Base-by-base conservation (phyloP, 2,329 filamentous ascomycete genomes). In the Lasiodiplodia citricola region DNA sequence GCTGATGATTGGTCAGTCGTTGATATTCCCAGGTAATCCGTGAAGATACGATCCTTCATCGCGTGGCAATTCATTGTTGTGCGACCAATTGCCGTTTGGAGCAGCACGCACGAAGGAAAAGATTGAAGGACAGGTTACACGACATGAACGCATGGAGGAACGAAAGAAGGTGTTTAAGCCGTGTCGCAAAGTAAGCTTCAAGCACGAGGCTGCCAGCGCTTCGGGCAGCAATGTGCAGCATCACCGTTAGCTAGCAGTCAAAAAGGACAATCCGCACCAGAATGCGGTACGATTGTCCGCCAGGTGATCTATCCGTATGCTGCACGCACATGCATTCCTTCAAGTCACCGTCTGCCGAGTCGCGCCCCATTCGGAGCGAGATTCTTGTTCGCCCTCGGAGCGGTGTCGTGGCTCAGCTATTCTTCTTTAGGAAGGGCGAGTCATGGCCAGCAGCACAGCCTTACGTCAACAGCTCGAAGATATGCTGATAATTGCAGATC, bases 401-500 rank as follows among this genome's bases (percentile, higher is more conserved):
- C 44, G n/a, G 8, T 52, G 58, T 51, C 57, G 41, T 63, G 58
- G 58, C 58, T 37, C 25, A 16, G 44, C 44, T 52, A 63, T n/a
- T 51, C 58, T 37, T 18, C 25, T 63, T 37, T 44, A 44, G 58
- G n/a, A 21, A 63, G 44, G 37, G 28, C 60, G 60, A 64, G 44
- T 64, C 60, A 64, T 16, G 60, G 2, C 31, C 11, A 38, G 47
- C 47, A 52, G 31, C n/a, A 11, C 28, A 23, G 28, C 44, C 52
- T 64, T 47, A 64, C 60, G 60, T 64, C 60, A 64, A 64, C 23
- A 38, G 13, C 16, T 64, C 23, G 5, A 23, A 28, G 47, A 52
- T 64, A 37, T 37, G 60, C 60, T 52, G 60, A 52, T 38, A 52
- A 64, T 64, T 52, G 60, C 38, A 64, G 60, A 64, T 64, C 60